Percentiles rank a stretch among this genome's conserved stretches.
phyloP scores from a whole-genome alignment of 2,329 filamentous ascomycete species.

The Bipolaris zeicola region DNA sequence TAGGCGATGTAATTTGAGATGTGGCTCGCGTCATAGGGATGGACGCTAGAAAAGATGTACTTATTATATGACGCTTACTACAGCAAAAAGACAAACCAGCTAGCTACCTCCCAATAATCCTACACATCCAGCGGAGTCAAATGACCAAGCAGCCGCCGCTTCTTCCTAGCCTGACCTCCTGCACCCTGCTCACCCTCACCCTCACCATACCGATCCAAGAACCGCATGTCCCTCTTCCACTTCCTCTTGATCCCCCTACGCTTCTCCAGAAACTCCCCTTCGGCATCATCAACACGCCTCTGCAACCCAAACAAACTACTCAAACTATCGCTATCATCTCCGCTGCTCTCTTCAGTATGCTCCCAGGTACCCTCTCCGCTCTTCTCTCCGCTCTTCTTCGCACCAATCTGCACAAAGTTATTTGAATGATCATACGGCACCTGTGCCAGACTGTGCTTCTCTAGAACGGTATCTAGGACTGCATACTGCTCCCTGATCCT shows the following conservation, averaged over 20 bases:
- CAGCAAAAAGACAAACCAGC: no score
- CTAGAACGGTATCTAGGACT: background rate
- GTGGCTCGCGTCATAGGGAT: no score
- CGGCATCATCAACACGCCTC: background rate
- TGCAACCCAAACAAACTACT: background rate
- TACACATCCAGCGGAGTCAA: background rate
- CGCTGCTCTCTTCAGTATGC: background rate
- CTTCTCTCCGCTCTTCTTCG: background rate
- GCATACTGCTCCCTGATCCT: background rate
- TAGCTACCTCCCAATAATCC: no score
- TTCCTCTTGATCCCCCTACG: background rate
- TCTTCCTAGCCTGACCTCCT: background rate
- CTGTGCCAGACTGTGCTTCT: background rate
- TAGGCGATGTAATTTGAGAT: no score
- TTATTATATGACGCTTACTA: no score
- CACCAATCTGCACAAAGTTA: background rate
- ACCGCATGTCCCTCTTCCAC: background rate
- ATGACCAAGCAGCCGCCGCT: background rate
- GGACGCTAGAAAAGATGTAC: no score
- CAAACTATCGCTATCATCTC: background rate
- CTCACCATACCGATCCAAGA: background rate
- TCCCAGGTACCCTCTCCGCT: no score
- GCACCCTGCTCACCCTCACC: no score
- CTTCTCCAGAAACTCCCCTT: background rate
- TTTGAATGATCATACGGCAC: background rate